Evolutionary conservation across 208 protist genomes (phyloP), one percentile per base, ranked within the genome.

Genomic region (Leishmania lainsoni): DNA sequence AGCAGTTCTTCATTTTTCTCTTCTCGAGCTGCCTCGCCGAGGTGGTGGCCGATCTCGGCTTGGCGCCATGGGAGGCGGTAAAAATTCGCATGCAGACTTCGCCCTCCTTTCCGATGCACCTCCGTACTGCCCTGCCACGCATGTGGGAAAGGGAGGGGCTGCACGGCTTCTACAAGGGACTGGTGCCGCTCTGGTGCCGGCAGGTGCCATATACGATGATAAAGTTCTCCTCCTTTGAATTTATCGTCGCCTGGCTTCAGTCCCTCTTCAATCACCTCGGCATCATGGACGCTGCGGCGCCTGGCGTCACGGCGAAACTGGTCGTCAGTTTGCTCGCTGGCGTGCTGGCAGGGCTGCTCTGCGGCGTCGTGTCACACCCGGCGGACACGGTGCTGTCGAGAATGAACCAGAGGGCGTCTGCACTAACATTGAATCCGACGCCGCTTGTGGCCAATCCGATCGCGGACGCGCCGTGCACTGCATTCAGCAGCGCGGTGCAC

Each of bases 141-240:
- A 91, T 96, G 66, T 95, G 89, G 87, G 70, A 86, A 56, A 71
- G 73, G 35, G 92, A 92, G 52, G 91, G 91, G 4, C 86, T 89
- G 59, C 83, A 80, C 29, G 87, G 88, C 54, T 97, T 98, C 85
- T 99, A 97, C 83, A 93, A 89, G 39, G 91, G 90, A 42, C 83
- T 99, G 35, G 78, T 92, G 5, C 94, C 96, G 29, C 91, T 99
- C 51, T 99, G 97, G 97, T 84, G 78, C 58, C 84, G 97, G 17
- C 98, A 99, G 87, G 95, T 99, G 66, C 98, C 98, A 0, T 98
- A 97, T 88, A 99, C 97, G 9, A 95, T 99, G 89, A 90, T 95
- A 65, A 99, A 99, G 89, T 99, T 99, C 71, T 76, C 89, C 59
- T 87, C 83, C 66, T 97, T 97, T 73, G 94, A 97, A 82, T 78